phyloP scores from a whole-genome alignment of 192 early-diverging fungal species.

The Endogone sp. region DNA sequence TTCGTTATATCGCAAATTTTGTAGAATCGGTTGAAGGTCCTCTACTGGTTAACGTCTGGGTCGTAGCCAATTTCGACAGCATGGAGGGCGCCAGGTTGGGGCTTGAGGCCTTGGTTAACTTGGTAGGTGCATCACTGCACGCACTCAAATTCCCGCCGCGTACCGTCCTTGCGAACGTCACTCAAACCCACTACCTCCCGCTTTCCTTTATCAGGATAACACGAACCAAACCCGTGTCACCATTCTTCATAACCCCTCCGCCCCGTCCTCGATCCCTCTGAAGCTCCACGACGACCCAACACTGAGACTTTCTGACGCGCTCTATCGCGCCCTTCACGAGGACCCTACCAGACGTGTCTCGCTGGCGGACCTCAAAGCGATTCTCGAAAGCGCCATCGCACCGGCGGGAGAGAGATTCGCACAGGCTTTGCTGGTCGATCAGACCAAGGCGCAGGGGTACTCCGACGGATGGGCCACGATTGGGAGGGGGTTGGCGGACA shows the following conservation, averaged over 20 bases:
- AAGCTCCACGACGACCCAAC: neutral
- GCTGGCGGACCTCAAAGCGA: conserved; percentile 1
- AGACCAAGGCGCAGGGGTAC: conserved; percentile 13
- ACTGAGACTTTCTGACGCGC: conserved; percentile 1
- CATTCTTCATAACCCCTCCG: conserved; percentile 48
- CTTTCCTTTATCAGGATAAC: conserved; percentile 13
- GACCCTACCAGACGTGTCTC: neutral
- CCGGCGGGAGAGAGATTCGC: neutral
- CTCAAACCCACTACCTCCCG: neutral
- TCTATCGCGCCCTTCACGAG: conserved; percentile 9
- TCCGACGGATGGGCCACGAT: conserved; percentile 8
- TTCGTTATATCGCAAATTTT: neutral
- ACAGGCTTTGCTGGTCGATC: conserved; percentile 12
- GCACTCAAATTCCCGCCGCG: neutral
- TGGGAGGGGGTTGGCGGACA: conserved; percentile 2
- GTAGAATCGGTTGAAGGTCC: conserved; percentile 7
- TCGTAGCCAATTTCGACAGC: conserved; percentile 53
- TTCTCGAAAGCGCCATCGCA: conserved; percentile 1
- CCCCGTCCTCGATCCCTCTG: neutral
- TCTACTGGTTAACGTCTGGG: conserved; percentile 33
- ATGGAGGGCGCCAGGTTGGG: conserved; percentile 46
- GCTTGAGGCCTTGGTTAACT: conserved; percentile 39
- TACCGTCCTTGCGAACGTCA: no score
- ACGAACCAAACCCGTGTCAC: conserved; percentile 36
- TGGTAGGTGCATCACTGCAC: conserved; percentile 17